A percentile compares a stretch with the other conserved stretches of the same genome.
Conservation (phyloP, 371 early-diverging fungal species). For the Apophysomyces elegans region DNA sequence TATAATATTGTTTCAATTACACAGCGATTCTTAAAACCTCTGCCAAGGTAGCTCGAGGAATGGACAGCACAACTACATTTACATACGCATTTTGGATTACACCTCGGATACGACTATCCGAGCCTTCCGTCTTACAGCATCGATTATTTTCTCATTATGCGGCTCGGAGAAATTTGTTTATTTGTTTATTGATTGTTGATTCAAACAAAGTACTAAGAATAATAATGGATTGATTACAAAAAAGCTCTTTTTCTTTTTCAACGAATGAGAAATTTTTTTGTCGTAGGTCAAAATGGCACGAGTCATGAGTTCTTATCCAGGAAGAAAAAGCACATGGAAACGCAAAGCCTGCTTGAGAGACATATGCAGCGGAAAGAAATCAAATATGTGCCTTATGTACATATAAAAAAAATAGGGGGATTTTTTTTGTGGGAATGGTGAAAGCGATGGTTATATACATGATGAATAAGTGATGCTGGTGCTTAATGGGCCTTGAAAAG, state of each 20-base stretch:
- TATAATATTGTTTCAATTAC: too few relatives aligned
- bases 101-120: constrained; percentile 5
- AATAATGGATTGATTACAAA: neutral
- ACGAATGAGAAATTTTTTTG: neutral
- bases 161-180: constrained; percentile 1
- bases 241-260: neutral
- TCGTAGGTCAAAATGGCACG: constrained; percentile 5
- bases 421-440: neutral
- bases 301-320: constrained; percentile 1
- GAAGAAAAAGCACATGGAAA: constrained; percentile 4
- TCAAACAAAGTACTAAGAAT: neutral
- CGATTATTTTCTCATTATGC: neutral
- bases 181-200: constrained; percentile 4
- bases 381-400: constrained; percentile 4
- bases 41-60: neutral
- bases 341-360: constrained; percentile 10
- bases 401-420: neutral
- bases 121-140: neutral
- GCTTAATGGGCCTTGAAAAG: constrained; percentile 6
- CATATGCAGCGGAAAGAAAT: constrained; percentile 6
- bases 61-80: neutral
- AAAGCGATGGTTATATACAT: neutral
- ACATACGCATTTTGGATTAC: neutral
- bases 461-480: neutral
- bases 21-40: too few relatives aligned